Conservation (phyloP, 352 stramenopile species). For the Aphanomyces cochlioides region DNA sequence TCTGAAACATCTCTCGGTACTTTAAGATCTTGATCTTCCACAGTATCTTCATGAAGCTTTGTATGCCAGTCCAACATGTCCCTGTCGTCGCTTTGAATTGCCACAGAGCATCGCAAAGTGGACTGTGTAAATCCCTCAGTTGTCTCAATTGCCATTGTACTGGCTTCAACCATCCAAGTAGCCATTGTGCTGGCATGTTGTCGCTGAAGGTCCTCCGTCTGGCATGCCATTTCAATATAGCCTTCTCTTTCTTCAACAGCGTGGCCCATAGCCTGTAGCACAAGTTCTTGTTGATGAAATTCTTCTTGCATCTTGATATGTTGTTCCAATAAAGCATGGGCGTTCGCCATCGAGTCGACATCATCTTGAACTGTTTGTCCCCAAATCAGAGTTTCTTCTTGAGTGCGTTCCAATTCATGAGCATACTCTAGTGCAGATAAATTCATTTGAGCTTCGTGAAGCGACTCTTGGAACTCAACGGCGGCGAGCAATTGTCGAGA, state of each 20-base stretch:
- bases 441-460: slow-evolving; percentile 30
- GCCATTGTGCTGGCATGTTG: slow-evolving; percentile 22
- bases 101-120: slow-evolving; percentile 11
- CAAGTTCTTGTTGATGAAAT: slow-evolving; percentile 15
- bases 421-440: slow-evolving; percentile 21
- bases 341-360: slow-evolving; percentile 15
- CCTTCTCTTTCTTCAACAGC: slow-evolving; percentile 8
- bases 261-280: slow-evolving; percentile 17
- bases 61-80: background rate
- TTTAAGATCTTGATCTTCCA: background rate
- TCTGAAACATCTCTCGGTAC: no score
- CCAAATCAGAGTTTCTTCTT: slow-evolving; percentile 24
- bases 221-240: slow-evolving; percentile 2
- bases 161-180: background rate
- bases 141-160: slow-evolving; percentile 23
- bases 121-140: slow-evolving; percentile 14
- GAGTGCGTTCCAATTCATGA: slow-evolving; percentile 20
- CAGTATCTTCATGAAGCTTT: background rate
- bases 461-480: slow-evolving; percentile 28
- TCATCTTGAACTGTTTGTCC: slow-evolving; percentile 12
- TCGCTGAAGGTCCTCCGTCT: slow-evolving; percentile 2
- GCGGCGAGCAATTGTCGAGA: slow-evolving; percentile 22
- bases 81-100: slow-evolving; percentile 17
- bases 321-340: slow-evolving; percentile 13
- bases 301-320: slow-evolving; percentile 5